Conservation (phyloP, 192 early-diverging fungal genomes). For the Linnemannia elongata region DNA sequence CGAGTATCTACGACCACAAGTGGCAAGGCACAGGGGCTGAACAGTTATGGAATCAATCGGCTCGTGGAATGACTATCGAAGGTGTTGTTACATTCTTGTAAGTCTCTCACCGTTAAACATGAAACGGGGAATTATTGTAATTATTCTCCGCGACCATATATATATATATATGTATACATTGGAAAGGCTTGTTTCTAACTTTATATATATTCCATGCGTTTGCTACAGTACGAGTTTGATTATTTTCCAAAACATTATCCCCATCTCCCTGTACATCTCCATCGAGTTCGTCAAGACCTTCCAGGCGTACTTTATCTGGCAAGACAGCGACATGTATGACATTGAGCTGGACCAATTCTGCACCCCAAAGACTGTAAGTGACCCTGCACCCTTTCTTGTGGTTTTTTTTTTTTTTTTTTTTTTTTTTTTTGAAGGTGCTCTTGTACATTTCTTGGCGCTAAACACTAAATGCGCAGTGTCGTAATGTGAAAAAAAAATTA, state of each 20-base stretch:
- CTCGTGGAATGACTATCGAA: constrained; percentile 15
- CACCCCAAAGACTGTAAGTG: constrained; percentile 74
- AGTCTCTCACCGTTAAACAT: constrained; percentile 8
- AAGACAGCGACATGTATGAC: constrained; percentile 92
- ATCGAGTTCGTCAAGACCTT: constrained; percentile 93
- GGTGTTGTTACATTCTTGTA: constrained; percentile 60
- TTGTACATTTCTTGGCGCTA: not conserved
- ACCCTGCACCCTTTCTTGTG: constrained; percentile 11
- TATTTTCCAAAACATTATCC: constrained; percentile 96
- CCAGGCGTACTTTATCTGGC: constrained; percentile 92
- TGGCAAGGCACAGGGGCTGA: constrained; percentile 23
- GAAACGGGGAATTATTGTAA: not conserved
- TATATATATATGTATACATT: too few species aligned
- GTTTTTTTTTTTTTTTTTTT: constrained; percentile 27
- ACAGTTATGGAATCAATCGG: constrained; percentile 21
- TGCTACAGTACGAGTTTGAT: constrained; percentile 82
- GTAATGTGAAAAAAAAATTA: not conserved
- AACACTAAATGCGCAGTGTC: not conserved
- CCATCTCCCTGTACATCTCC: constrained; percentile 95
- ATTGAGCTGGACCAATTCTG: constrained; percentile 68
- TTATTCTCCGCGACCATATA: not conserved
- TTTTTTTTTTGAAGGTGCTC: not conserved
- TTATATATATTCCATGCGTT: constrained; percentile 19
- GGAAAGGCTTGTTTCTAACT: not conserved
- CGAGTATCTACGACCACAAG: constrained; percentile 29